phyloP scores from a whole-genome alignment of 179 eudicot genomes.

The Vitellaria paradoxa region DNA sequence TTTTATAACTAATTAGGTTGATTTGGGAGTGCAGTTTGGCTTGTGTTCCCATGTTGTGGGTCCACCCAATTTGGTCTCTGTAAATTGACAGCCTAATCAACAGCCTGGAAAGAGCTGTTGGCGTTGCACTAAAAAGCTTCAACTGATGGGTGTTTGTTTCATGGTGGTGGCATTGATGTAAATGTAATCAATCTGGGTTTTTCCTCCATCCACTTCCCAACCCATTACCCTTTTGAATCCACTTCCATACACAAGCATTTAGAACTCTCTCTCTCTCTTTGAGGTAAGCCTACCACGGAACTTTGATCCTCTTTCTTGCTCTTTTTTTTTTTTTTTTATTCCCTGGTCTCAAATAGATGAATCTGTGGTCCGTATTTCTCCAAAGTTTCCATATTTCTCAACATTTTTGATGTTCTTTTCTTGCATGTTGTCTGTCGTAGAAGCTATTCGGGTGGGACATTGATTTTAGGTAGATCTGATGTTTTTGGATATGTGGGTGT shows the following conservation, averaged over 20 bases:
- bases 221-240: background rate
- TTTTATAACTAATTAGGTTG: constrained; percentile 10
- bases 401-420: background rate
- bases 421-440: background rate
- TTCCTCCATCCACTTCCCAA: background rate
- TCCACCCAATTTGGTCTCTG: constrained; percentile 20
- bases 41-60: constrained; percentile 32
- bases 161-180: constrained; percentile 24
- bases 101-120: constrained; percentile 60
- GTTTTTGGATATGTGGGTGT: constrained; percentile 19
- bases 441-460: constrained; percentile 13
- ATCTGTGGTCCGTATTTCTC: background rate
- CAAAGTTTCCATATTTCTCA: background rate
- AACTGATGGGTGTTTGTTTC: constrained; percentile 19
- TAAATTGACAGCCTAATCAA: constrained; percentile 48
- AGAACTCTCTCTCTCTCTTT: background rate
- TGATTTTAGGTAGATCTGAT: constrained; percentile 28
- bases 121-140: constrained; percentile 26
- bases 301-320: background rate
- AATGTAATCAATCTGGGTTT: constrained; percentile 23
- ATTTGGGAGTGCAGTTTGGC: constrained; percentile 9
- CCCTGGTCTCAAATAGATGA: background rate
- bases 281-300: constrained; percentile 18
- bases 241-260: background rate
- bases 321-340: background rate